Percentiles rank a stretch among this genome's conserved stretches.
These are phyloP conservation scores for Piedraia hortae DNA, from an alignment of 2,329 filamentous ascomycete genomes.

Conservation along the genomic window DNA sequence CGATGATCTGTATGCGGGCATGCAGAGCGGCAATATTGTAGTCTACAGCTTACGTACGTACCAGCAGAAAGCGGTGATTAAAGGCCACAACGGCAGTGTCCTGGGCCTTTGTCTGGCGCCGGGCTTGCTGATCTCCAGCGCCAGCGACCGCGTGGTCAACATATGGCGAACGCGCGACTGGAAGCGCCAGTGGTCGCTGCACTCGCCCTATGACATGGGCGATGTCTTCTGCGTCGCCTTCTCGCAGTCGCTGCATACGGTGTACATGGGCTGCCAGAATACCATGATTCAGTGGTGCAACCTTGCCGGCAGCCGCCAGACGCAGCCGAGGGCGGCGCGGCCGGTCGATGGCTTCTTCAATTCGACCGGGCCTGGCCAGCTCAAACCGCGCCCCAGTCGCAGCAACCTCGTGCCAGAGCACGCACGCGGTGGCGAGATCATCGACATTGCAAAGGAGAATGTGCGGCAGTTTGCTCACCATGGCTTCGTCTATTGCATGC, in stretches of 20 bases:
- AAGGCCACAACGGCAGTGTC: conserved; percentile 77
- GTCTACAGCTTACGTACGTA: conserved; percentile 77
- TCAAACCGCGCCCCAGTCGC: conserved; percentile 43
- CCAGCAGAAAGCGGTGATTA: conserved; percentile 47
- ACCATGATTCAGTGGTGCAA: conserved; percentile 91
- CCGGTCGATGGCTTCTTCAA: conserved; percentile 76
- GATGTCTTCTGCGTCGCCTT: conserved; percentile 92
- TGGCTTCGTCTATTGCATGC: conserved; percentile 92
- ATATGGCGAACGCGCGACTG: conserved; percentile 66
- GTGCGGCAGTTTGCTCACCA: conserved; percentile 78
- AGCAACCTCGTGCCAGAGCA: conserved; percentile 21
- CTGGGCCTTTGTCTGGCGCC: conserved; percentile 58
- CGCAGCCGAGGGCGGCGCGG: conserved; percentile 2
- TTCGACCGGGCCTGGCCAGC: conserved; percentile 53
- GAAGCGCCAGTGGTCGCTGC: conserved; percentile 59
- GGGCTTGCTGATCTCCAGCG: conserved; percentile 63
- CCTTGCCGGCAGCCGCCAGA: conserved; percentile 29
- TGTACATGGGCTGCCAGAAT: conserved; percentile 84
- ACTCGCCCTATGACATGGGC: conserved; percentile 78
- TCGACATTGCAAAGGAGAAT: conserved; percentile 60
- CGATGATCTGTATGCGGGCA: conserved; percentile 70
- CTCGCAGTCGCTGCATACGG: conserved; percentile 47
- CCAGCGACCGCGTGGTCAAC: conserved; percentile 79
- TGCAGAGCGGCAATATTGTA: conserved; percentile 77
- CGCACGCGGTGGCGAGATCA: conserved; percentile 31